These are phyloP conservation scores for Cryptosporidium muris DNA, from an alignment of 169 alveolate species.

Conservation along the genomic window DNA sequence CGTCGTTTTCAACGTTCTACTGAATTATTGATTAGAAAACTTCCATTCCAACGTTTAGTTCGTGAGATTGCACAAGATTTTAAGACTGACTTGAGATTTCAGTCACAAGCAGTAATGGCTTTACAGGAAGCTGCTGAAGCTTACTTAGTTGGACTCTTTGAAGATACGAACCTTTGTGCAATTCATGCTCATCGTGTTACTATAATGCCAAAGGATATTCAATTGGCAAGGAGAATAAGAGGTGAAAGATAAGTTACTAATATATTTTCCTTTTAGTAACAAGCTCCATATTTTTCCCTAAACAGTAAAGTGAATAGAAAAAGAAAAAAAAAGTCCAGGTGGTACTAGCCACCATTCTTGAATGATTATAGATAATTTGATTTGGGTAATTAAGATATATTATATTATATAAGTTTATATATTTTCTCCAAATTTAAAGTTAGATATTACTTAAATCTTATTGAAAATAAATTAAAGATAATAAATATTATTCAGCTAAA, in stretches of 20 bases:
- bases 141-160: slow-evolving; percentile 97
- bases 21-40: slow-evolving; percentile 92
- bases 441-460: too few species aligned
- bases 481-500: too few species aligned
- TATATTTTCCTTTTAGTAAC: not conserved
- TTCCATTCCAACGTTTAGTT: slow-evolving; percentile 96
- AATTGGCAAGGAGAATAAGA: slow-evolving; percentile 97
- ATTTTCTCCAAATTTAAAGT: too few species aligned
- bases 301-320: not conserved
- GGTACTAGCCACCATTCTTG: slow-evolving; percentile 67
- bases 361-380: not conserved
- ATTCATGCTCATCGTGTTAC: slow-evolving; percentile 99
- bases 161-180: slow-evolving; percentile 99
- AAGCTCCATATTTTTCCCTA: too few species aligned
- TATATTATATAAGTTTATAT: too few species aligned
- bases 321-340: slow-evolving; percentile 44
- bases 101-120: slow-evolving; percentile 93
- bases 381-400: too few species aligned
- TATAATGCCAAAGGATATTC: slow-evolving; percentile 99
- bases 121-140: slow-evolving; percentile 99
- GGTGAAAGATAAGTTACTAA: slow-evolving; percentile 91
- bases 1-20: slow-evolving; percentile 95
- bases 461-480: too few species aligned
- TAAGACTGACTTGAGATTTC: slow-evolving; percentile 93
- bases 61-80: slow-evolving; percentile 95